Evolutionary conservation across 768 basidiomycete species (phyloP), one percentile per base, ranked within the genome.

Genomic region (Lactifluus echinatus): DNA sequence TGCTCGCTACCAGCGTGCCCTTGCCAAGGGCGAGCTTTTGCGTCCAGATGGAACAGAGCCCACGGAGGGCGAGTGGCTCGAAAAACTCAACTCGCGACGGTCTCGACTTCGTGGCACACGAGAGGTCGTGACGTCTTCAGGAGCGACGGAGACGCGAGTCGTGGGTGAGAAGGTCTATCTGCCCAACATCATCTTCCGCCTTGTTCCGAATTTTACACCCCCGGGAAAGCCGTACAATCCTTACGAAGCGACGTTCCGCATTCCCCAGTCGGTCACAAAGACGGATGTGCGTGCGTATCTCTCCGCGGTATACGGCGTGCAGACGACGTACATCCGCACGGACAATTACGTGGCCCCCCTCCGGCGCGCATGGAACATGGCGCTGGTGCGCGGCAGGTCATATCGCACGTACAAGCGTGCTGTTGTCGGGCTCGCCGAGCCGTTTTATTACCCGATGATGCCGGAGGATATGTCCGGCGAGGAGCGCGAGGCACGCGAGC

Each of bases 251-350:
- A 97, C 93, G 2, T 95, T 97, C 75, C 89, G 91, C 54, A 78
- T 95, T 39, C 87, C 92, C n/a, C 81, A 82, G 60, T 86, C 83
- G 42, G 77, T 94, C 71, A 96, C 93, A 42, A 97, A 97, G 73
- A 89, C 87, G 55, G 93, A 97, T 72, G 74, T 97, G 36, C 85
- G 92, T 39, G 86, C 87, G 0, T 93, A 95, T 68, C 80, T 97
- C 46, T 72, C 73, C 50, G 79, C 91, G 33, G 80, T 86, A n/a
- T 97, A 97, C 64, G 89, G 89, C 59, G 83, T 97, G 45, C 75
- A 84, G 66, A 87, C 88, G 57, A 95, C 93, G 7, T 96, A 94
- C 70, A 91, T 97, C 60, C 90, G 93, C 50, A 97, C 93, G n/a
- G 89, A 90, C 76, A 90, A 89, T 74, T 91, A 92, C 65, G 73